phyloP scores from a whole-genome alignment of 2,329 filamentous ascomycete genomes.

The Orbilia javanica region DNA sequence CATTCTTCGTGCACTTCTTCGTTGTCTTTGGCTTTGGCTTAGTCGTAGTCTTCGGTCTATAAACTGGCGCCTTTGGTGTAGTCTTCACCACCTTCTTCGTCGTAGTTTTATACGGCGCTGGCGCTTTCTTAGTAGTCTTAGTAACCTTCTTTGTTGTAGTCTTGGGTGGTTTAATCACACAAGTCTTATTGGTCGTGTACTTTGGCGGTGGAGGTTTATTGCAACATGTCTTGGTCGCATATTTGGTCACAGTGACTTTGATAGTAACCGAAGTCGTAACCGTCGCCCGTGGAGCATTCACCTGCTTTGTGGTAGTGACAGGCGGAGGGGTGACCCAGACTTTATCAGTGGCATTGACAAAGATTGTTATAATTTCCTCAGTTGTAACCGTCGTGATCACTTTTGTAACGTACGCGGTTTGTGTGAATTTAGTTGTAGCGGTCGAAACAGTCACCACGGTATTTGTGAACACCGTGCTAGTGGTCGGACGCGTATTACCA shows the following conservation, averaged over 20 bases:
- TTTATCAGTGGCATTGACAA: neutral
- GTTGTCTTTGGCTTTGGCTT: neutral
- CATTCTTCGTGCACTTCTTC: neutral
- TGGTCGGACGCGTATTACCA: neutral
- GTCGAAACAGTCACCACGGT: neutral
- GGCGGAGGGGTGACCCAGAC: neutral
- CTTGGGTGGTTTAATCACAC: neutral
- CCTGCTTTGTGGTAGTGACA: neutral
- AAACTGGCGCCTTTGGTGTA: neutral
- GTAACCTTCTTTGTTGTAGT: neutral
- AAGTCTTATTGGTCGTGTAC: neutral
- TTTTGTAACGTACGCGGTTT: neutral
- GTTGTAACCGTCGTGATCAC: neutral
- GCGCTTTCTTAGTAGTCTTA: neutral
- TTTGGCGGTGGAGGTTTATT: neutral
- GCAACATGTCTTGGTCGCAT: constrained; percentile 2
- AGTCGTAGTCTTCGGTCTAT: constrained; percentile 7
- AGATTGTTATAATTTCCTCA: neutral
- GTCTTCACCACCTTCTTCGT: constrained; percentile 18
- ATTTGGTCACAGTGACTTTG: neutral
- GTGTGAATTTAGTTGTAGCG: neutral
- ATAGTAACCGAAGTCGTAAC: neutral
- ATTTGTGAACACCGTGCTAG: neutral
- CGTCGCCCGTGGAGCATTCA: neutral
- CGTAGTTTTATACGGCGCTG: neutral